Evolutionary conservation across 2,329 filamentous ascomycete species (phyloP).

Genomic region (Colletotrichum sp.): DNA sequence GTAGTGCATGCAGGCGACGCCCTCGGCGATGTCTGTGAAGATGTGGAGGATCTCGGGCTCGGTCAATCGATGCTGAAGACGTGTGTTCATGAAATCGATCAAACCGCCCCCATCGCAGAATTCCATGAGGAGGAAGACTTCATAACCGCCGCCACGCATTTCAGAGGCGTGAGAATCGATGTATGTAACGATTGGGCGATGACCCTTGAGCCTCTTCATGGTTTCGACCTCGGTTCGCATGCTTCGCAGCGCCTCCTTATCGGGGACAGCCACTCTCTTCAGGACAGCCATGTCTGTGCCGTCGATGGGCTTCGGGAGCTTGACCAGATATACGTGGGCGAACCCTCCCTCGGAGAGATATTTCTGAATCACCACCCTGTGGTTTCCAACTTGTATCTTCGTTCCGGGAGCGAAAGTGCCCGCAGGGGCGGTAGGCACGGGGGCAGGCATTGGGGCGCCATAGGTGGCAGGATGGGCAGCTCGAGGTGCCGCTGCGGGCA

Average conservation of each 20-base stretch:
- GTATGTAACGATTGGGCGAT: slow-evolving; percentile 95
- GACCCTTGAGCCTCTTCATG: slow-evolving; percentile 99
- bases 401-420: slow-evolving; percentile 93
- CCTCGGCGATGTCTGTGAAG: slow-evolving; percentile 94
- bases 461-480: slow-evolving; percentile 45
- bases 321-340: slow-evolving; percentile 97
- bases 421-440: slow-evolving; percentile 57
- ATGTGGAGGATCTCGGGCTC: slow-evolving; percentile 98
- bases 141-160: slow-evolving; percentile 89
- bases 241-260: slow-evolving; percentile 90
- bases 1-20: slow-evolving; percentile 99
- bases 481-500: slow-evolving; percentile 18
- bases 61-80: slow-evolving; percentile 92
- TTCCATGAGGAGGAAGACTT: slow-evolving; percentile 98
- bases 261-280: slow-evolving; percentile 94
- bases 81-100: slow-evolving; percentile 99
- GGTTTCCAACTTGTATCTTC: slow-evolving; percentile 93
- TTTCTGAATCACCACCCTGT: slow-evolving; percentile 92
- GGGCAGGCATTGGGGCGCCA: slow-evolving; percentile 44
- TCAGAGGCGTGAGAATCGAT: slow-evolving; percentile 98
- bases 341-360: slow-evolving; percentile 99
- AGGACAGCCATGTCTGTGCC: slow-evolving; percentile 84
- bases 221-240: slow-evolving; percentile 99
- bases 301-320: slow-evolving; percentile 76
- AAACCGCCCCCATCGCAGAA: slow-evolving; percentile 93